phyloP scores from a whole-genome alignment of 192 early-diverging fungal genomes.

The Coemansia sp. region DNA sequence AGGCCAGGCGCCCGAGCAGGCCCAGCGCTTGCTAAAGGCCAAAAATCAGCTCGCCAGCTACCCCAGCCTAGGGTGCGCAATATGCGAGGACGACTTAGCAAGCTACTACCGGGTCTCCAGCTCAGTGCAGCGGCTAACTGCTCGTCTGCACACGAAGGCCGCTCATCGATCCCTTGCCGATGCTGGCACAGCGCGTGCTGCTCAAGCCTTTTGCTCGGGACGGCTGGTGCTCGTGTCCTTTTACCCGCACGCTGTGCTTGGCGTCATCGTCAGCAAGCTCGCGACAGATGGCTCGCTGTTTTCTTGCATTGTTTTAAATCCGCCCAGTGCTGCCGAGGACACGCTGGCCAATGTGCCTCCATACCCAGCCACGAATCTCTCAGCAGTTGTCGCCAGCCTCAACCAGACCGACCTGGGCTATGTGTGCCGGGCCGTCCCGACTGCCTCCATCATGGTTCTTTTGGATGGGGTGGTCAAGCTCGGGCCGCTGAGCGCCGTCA shows the following conservation, averaged over 20 bases:
- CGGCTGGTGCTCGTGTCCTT: conserved; percentile 80
- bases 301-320: conserved; percentile 41
- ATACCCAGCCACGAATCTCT: conserved; percentile 29
- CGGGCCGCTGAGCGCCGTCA: not conserved
- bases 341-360: conserved; percentile 21
- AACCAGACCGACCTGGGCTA: conserved; percentile 19
- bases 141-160: conserved; percentile 30
- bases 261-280: conserved; percentile 25
- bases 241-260: conserved; percentile 49
- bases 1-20: conserved; percentile 82
- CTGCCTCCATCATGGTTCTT: conserved; percentile 23
- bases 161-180: conserved; percentile 34
- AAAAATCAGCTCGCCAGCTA: conserved; percentile 64
- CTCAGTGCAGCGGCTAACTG: conserved; percentile 34
- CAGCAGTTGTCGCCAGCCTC: conserved; percentile 9
- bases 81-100: conserved; percentile 78
- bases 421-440: conserved; percentile 14
- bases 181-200: conserved; percentile 59
- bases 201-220: conserved; percentile 69
- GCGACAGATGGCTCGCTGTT: conserved; percentile 38
- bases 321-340: not conserved
- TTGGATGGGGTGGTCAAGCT: conserved; percentile 37
- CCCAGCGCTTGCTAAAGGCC: conserved; percentile 69
- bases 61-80: conserved; percentile 72
- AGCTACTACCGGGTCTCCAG: conserved; percentile 66